Evolutionary conservation across 2,329 filamentous ascomycete species (phyloP).

Genomic region (Raffaelea arxii): DNA sequence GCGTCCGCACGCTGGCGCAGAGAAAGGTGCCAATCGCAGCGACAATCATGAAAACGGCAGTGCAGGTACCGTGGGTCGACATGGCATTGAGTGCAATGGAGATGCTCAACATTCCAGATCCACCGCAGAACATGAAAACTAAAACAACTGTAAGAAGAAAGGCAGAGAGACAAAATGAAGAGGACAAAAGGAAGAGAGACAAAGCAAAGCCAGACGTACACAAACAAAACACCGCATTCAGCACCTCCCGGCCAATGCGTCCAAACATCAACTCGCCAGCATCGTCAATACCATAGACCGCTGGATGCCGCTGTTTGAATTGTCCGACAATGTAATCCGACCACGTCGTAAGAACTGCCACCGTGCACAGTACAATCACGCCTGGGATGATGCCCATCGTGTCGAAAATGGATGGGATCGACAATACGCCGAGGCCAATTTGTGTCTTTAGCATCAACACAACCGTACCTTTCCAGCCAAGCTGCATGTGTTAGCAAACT

Average conservation of each 20-base stretch:
- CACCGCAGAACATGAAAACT: too few relatives aligned
- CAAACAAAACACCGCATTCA: neutral
- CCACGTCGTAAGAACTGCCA: slow-evolving; percentile 29
- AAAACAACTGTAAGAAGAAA: too few relatives aligned
- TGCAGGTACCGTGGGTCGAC: slow-evolving; percentile 47
- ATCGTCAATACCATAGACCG: slow-evolving; percentile 3
- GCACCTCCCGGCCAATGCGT: neutral
- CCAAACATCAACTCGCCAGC: neutral
- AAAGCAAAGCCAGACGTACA: neutral
- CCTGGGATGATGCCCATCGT: slow-evolving; percentile 74
- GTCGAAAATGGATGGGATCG: slow-evolving; percentile 52
- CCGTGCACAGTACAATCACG: slow-evolving; percentile 69
- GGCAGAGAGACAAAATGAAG: neutral
- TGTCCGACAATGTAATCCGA: slow-evolving; percentile 28
- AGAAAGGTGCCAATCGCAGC: slow-evolving; percentile 37
- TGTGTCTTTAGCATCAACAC: slow-evolving; percentile 35
- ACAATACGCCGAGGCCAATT: slow-evolving; percentile 52
- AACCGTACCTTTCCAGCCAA: slow-evolving; percentile 36
- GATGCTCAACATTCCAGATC: slow-evolving; percentile 4
- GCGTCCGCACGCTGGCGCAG: slow-evolving; percentile 44
- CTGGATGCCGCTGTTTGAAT: slow-evolving; percentile 24
- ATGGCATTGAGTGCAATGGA: slow-evolving; percentile 46
- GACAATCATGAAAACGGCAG: slow-evolving; percentile 46
- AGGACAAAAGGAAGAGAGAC: neutral
- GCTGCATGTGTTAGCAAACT: slow-evolving; percentile 9